Evolutionary conservation across 768 basidiomycete species (phyloP), one percentile per base, ranked within the genome.

Genomic region (Suillus bovinus): DNA sequence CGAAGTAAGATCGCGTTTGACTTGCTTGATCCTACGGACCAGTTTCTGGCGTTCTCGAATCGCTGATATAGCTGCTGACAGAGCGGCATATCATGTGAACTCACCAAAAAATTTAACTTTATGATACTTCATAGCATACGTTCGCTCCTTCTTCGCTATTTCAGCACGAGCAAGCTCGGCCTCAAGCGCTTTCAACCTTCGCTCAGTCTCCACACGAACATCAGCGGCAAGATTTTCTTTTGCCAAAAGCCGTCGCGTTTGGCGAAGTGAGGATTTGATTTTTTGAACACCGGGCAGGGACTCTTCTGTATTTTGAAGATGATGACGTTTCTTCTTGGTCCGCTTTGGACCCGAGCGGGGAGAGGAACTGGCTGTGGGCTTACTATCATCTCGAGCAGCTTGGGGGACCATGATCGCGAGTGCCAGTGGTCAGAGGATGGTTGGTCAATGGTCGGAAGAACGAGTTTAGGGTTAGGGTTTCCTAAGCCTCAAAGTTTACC

Each of bases 81-180:
- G 24, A 53, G 17, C 16, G 1, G 31, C 20, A 36, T 52, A 7
- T 34, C 29, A 44, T 33, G 17, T 14, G 24, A 41, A 72, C 81
- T 66, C 64, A 95, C 94, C 95, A 65, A 99, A 97, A 77, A 99
- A 99, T 74, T 94, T 96, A 69, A 95, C 79, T 78, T 87, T 93
- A 68, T 95, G 94, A 74, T 99, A 99, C 64, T 84, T 84, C 44
- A 83, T 75, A 0, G 92, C 91, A 68, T 92, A 79, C 47, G 86
- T 78, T 52, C 90, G 85, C 74, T 93, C 92, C 71, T 88, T 88
- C 53, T 81, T 81, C 39, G 82, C 80, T 27, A 72, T 69, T 74
- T 91, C 87, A 0, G 89, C 89, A 60, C 79, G 81, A 29, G 78
- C 81, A 16, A 95, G 80, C 67, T 94, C 93, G 8, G 77, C 82